Percentiles rank a stretch among this genome's conserved stretches.
These are phyloP conservation scores for Tricholoma saponaceum DNA, from an alignment of 768 basidiomycete species.

Conservation along the genomic window DNA sequence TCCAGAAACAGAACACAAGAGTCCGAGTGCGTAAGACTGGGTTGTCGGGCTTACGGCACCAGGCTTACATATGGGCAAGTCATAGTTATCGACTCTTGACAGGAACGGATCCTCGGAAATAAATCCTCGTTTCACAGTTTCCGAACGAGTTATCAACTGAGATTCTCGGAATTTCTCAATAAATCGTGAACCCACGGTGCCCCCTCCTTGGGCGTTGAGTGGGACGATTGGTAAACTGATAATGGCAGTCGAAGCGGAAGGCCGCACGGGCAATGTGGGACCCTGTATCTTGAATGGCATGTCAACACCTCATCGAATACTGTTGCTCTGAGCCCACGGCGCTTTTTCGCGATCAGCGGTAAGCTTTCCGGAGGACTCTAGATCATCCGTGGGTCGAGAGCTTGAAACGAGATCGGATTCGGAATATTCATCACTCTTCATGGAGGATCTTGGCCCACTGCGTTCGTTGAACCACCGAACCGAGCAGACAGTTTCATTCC, in stretches of 20 bases:
- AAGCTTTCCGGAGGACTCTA: constrained; percentile 17
- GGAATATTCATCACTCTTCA: neutral
- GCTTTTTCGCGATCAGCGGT: constrained; percentile 29
- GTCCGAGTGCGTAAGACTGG: too few relatives aligned
- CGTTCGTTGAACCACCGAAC: constrained; percentile 53
- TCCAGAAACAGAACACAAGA: too few relatives aligned
- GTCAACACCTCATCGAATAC: constrained; percentile 54
- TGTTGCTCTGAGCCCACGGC: constrained; percentile 44
- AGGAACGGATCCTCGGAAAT: constrained; percentile 32
- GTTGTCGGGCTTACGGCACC: too few relatives aligned
- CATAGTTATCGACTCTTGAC: constrained; percentile 37
- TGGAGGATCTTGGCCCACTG: neutral
- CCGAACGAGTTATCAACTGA: constrained; percentile 25
- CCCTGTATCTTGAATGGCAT: constrained; percentile 39
- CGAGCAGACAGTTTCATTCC: constrained; percentile 45
- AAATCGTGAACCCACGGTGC: constrained; percentile 31
- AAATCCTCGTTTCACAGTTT: constrained; percentile 19
- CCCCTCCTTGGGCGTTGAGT: constrained; percentile 25
- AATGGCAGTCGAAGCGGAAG: constrained; percentile 13
- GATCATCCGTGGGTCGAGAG: constrained; percentile 18
- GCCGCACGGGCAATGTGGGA: constrained; percentile 13
- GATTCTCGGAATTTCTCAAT: constrained; percentile 38
- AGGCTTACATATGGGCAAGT: too few relatives aligned
- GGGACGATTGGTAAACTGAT: constrained; percentile 25
- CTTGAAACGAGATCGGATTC: constrained; percentile 7